phyloP scores from a whole-genome alignment of 1,139 yeast species.

The Meyerozyma sp. region DNA sequence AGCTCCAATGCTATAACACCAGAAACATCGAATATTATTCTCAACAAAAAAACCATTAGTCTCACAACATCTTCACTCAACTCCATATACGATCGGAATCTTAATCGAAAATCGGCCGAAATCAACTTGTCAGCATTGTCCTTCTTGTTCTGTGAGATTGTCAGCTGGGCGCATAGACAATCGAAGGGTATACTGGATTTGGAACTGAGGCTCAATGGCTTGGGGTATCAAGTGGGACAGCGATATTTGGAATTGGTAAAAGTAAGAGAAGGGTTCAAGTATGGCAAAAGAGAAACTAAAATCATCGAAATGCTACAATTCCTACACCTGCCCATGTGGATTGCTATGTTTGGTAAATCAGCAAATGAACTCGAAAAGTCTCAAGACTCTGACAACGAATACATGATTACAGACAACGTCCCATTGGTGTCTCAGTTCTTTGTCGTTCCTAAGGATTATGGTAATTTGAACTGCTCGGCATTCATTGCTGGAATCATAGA shows the following conservation, averaged over 20 bases:
- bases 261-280: conserved; percentile 52
- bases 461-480: conserved; percentile 76
- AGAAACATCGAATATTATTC: conserved; percentile 29
- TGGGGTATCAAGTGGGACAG: conserved; percentile 67
- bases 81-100: conserved; percentile 56
- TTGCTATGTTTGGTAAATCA: conserved; percentile 67
- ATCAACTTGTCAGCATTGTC: conserved; percentile 64
- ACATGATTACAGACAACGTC: conserved; percentile 75
- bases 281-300: conserved; percentile 64
- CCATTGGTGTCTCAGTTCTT: conserved; percentile 77
- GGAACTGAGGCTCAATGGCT: conserved; percentile 65
- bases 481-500: conserved; percentile 89
- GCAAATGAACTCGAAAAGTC: conserved; percentile 90
- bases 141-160: conserved; percentile 67
- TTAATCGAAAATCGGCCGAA: conserved; percentile 57
- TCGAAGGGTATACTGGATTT: conserved; percentile 73
- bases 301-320: conserved; percentile 79
- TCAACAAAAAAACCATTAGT: conserved; percentile 28
- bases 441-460: conserved; percentile 75
- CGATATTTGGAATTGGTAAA: conserved; percentile 37
- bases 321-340: conserved; percentile 81
- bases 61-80: conserved; percentile 27
- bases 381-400: conserved; percentile 76
- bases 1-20: conserved; percentile 33
- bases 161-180: conserved; percentile 58